These are phyloP conservation scores for Massarina eburnea DNA, from an alignment of 2,329 filamentous ascomycete species.

Conservation along the genomic window DNA sequence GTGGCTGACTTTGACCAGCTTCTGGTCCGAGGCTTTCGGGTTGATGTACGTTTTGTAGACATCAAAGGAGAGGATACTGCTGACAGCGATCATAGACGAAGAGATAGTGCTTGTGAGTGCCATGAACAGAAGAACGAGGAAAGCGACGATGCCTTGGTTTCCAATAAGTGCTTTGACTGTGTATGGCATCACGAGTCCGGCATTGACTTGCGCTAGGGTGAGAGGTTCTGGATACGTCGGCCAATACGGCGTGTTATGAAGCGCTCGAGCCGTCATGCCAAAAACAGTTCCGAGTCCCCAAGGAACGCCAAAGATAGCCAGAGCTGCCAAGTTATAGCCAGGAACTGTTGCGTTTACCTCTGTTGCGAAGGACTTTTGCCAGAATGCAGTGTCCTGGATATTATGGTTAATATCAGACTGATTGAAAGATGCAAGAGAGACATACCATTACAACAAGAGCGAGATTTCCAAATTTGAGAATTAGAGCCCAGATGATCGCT, in stretches of 20 bases:
- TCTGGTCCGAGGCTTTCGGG: slow-evolving; percentile 45
- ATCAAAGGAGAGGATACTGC: slow-evolving; percentile 57
- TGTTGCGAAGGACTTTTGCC: slow-evolving; percentile 56
- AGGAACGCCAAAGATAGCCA: slow-evolving; percentile 56
- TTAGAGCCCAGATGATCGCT: slow-evolving; percentile 54
- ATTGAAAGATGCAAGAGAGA: too few relatives aligned
- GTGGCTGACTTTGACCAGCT: slow-evolving; percentile 49
- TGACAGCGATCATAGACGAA: slow-evolving; percentile 56
- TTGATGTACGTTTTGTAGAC: slow-evolving; percentile 57
- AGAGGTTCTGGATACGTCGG: slow-evolving; percentile 55
- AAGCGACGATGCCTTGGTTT: slow-evolving; percentile 40
- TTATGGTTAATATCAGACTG: background rate
- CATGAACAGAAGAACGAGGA: slow-evolving; percentile 46
- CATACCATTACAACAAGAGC: slow-evolving; percentile 29
- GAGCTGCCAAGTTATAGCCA: slow-evolving; percentile 56
- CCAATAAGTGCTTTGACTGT: slow-evolving; percentile 43
- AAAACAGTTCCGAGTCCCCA: slow-evolving; percentile 52
- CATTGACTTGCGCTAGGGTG: slow-evolving; percentile 40
- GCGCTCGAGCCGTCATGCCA: slow-evolving; percentile 43
- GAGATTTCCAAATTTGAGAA: slow-evolving; percentile 51
- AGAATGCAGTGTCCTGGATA: slow-evolving; percentile 58
- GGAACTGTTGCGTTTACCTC: slow-evolving; percentile 51
- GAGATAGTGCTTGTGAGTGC: slow-evolving; percentile 52
- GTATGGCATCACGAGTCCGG: slow-evolving; percentile 43
- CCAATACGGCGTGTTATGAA: slow-evolving; percentile 53